Evolutionary conservation across 441 rosid species (phyloP), one percentile per base, ranked within the genome.

Genomic region (Populus hybrid): DNA sequence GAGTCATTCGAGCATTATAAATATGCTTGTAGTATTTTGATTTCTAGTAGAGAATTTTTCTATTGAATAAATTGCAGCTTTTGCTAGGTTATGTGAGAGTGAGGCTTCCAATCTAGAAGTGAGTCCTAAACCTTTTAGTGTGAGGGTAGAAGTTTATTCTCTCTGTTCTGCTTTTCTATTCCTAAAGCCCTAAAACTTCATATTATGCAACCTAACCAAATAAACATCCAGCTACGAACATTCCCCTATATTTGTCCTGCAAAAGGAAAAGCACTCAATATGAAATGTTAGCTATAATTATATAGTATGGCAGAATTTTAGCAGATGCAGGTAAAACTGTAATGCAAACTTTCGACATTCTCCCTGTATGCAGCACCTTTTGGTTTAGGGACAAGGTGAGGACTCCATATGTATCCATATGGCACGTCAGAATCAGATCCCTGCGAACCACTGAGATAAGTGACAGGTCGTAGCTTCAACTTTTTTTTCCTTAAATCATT

Each of bases 371-470:
- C 63, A 75, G 69, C 46, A 97, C 98, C 98, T 97, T 97, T 97
- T 73, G 99, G 99, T 86, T 97, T 97, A 67, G 99, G 99, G 79
- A 93, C 98, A 77, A 93, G 98, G 76, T 93, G 96, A 78, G 99
- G 99, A 82, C 99, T 97, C 99, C 99, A 97, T 86, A 97, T 95
- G 76, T 97, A 97, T 81, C 98, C 99, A 87, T 95, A 71, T 21
- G 99, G 99, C 28, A 91, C 87, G 64, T 93, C 91, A 72, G 93
- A 87, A 66, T 94, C 99, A 83, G 90, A 90, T 75, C 93, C 96
- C 78, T 97, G 97, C 46, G 99, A 88, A 79, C 98, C 98, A 85
- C 99, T 97, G 84, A 97, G 92, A 85, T 97, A 97, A 26, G 99
- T 97, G 36, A 97, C 98, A 76, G 99, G 99, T n/a, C 99, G 93